These are phyloP conservation scores for Phragmites australis DNA, from an alignment of 176 grass and related monocot species.

Conservation along the genomic window DNA sequence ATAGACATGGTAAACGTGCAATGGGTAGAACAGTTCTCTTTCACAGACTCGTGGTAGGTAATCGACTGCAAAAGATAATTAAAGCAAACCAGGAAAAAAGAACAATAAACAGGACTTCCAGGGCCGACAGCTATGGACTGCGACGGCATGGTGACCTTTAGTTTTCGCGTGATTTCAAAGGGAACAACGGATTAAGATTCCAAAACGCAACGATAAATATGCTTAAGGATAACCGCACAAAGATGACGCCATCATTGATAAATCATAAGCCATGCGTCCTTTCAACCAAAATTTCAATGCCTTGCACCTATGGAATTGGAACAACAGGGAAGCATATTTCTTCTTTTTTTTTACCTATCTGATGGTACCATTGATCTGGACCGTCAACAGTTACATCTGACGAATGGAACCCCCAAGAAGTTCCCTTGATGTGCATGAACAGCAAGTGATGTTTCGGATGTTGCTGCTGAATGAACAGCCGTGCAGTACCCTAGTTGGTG, in stretches of 20 bases:
- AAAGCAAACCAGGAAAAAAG: not conserved
- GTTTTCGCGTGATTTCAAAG: not conserved
- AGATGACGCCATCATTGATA: not conserved
- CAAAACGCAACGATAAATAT: not conserved
- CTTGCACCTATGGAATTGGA: not conserved
- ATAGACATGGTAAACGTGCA: no score
- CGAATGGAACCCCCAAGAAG: not conserved
- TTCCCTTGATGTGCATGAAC: not conserved
- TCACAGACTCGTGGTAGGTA: not conserved
- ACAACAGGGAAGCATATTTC: not conserved
- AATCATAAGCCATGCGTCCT: not conserved
- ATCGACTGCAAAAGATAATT: slow-evolving; percentile 1
- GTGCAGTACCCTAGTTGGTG: not conserved
- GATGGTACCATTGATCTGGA: not conserved
- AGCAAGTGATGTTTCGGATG: not conserved
- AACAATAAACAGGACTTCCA: not conserved
- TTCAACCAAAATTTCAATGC: not conserved
- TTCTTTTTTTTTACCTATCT: not conserved
- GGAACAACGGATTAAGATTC: not conserved
- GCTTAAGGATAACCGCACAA: not conserved
- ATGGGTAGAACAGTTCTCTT: not conserved
- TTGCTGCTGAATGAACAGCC: not conserved
- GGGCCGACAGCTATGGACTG: not conserved
- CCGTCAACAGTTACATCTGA: not conserved
- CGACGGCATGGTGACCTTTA: not conserved